These are phyloP conservation scores for Sequoia sempervirens DNA, from an alignment of 75 land plant species.

Conservation along the genomic window DNA sequence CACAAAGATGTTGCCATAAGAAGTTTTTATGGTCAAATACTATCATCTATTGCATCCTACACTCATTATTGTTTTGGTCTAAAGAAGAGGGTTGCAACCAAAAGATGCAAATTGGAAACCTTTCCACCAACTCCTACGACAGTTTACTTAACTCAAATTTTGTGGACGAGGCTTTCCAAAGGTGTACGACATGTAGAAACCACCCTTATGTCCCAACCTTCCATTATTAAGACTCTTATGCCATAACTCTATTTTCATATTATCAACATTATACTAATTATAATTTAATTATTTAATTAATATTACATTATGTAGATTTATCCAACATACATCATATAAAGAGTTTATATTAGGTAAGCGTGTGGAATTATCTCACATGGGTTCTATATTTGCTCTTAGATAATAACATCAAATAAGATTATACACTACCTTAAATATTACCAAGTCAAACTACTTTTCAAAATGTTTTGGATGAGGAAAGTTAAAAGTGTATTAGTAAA, in stretches of 20 bases:
- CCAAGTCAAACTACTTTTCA: background rate
- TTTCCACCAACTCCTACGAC: background rate
- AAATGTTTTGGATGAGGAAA: background rate
- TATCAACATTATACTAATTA: too few relatives aligned
- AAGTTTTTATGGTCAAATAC: background rate
- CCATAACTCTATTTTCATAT: too few relatives aligned
- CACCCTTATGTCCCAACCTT: background rate
- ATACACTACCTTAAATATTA: background rate
- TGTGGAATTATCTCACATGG: too few relatives aligned
- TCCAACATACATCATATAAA: too few relatives aligned
- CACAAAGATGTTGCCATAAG: too few relatives aligned
- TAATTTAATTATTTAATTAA: too few relatives aligned
- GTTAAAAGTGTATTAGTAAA: background rate
- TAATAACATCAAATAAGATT: background rate
- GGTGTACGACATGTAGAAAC: background rate
- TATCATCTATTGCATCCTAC: too few relatives aligned
- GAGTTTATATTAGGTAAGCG: too few relatives aligned
- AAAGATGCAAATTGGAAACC: background rate
- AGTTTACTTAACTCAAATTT: background rate
- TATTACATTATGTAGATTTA: too few relatives aligned
- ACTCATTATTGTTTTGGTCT: background rate
- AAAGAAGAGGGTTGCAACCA: background rate
- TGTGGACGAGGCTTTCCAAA: background rate
- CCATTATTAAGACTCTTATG: too few relatives aligned
- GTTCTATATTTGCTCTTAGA: background rate